Base-by-base conservation (phyloP, 805 yeast genomes). In the Kluyveromyces siamensis region DNA sequence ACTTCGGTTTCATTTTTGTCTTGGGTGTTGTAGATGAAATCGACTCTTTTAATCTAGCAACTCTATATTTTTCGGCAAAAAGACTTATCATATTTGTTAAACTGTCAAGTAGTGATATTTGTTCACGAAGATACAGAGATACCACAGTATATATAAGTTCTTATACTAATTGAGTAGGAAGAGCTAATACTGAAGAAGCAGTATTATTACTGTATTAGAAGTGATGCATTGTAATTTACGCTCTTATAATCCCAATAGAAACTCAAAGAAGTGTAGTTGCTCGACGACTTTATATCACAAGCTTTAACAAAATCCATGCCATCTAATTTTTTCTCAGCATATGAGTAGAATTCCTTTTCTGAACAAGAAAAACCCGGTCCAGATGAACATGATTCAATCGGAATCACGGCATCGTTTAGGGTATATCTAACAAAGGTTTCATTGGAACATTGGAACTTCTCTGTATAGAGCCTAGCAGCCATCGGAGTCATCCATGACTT, bases 301-400 rank as follows among this genome's bases (percentile, higher is more conserved):
- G 67, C 67, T 19, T 57, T 50, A 37, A 52, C 55, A 52, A 62
- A 71, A 40, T 59, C 56, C 16, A 57, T 49, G 46, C 65, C 66
- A 3, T 55, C 53, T 47, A 69, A 48, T 55, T 68, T 65, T 18
- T 51, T 48, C 30, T 59, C 61, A 42, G 70, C 60, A 48, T 64
- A 64, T 6, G 58, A 47, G 52, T 61, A 60, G 54, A 61, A 73
- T 46, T 62, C 62, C 27, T 56, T 62, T 47, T 68, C 60, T 50
- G 69, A 66, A 60, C 81, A 71, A 37, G 75, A 67, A 59, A 70
- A 76, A 1, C 80, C 81, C 9, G 83, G 83, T 4, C 84, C 84
- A 40, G 66, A 60, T 40, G 70, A 66, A 59, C 83, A 77, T 37
- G 59, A 55, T 19, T 71, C 71, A 35, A 75, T 57, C 27, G 83